These are phyloP conservation scores for Priceomyces fermenticarens DNA, from an alignment of 805 yeast genomes.

Conservation along the genomic window DNA sequence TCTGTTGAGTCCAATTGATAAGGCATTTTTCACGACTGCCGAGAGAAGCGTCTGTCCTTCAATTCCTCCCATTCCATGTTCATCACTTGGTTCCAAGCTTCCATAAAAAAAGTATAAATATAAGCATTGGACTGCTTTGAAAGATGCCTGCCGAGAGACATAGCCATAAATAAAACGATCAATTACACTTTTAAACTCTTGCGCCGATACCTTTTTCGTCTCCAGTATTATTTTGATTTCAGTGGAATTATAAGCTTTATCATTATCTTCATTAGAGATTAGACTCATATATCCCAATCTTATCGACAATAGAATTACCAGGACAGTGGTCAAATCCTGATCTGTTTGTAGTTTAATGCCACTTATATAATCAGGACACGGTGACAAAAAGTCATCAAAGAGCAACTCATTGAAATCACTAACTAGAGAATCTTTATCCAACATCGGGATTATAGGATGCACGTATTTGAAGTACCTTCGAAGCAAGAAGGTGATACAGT, in stretches of 20 bases:
- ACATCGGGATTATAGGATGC: conserved; percentile 35
- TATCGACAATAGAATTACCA: conserved; percentile 25
- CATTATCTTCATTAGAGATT: conserved; percentile 30
- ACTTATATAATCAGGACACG: conserved; percentile 14
- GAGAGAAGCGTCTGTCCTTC: conserved; percentile 40
- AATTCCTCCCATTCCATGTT: conserved; percentile 38
- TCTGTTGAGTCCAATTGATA: conserved; percentile 38
- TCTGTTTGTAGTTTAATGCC: conserved; percentile 25
- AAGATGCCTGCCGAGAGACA: conserved; percentile 26
- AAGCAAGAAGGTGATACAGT: conserved; percentile 22
- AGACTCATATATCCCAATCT: conserved; percentile 38
- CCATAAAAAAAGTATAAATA: conserved; percentile 31
- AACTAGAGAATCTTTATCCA: conserved; percentile 26
- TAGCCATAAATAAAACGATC: conserved; percentile 34
- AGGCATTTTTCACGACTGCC: conserved; percentile 33
- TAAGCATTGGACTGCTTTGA: conserved; percentile 34
- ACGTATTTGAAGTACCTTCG: conserved; percentile 36
- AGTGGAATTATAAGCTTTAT: conserved; percentile 22
- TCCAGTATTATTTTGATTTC: conserved; percentile 30
- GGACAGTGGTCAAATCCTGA: conserved; percentile 26
- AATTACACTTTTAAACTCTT: conserved; percentile 25
- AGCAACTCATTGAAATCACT: conserved; percentile 24
- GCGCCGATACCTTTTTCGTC: conserved; percentile 23
- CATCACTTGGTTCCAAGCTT: conserved; percentile 39
- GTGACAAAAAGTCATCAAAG: conserved; percentile 17